Base-by-base conservation (phyloP, 805 yeast species). In the Ogataea degrootiae region DNA sequence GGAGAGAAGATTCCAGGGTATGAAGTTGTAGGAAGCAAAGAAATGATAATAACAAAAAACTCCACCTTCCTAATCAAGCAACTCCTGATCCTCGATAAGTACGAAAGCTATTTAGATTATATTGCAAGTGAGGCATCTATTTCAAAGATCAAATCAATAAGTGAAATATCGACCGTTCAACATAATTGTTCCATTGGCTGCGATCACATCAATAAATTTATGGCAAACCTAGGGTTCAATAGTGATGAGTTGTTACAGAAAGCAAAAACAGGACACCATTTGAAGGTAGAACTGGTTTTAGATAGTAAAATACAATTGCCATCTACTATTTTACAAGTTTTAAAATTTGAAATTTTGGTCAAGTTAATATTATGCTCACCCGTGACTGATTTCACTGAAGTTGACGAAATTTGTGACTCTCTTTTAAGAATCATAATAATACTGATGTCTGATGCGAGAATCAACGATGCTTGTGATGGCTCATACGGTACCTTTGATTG, bases 361-460 rank as follows among this genome's bases (percentile, higher is more conserved):
- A 19, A 43, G 6, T 36, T 46, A 4, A 50, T 47, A 7, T 16
- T 29, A 6, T 41, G 42, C 15, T 34, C 45, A 34, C 15, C 19
- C n/a, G 16, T 12, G 7, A 14, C 21, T 2, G 26, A 17, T 9
- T 9, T 21, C 12, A 22, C 19, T n/a, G 33, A 26, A n/a, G n/a
- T 39, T 14, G 14, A 12, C 29, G 14, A 39, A n/a, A 23, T 19
- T 5, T 14, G 14, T 19, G 16, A 14, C 7, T 6, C 9, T 8
- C 7, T 39, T 14, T 6, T 39, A 23, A 22, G 26, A 26, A 39
- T 39, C 31, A 26, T 26, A 26, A 39, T 41, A 3, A 16, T 51
- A 11, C 36, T 48, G 2, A 42, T 54, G 34, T 34, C 52, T 41
- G 59, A 55, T 40, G 37, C 55, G 1, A 38, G 57, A 6, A 48